These are phyloP conservation scores for Nakaseomyces sp. DNA, from an alignment of 1,139 yeast genomes.

Conservation along the genomic window DNA sequence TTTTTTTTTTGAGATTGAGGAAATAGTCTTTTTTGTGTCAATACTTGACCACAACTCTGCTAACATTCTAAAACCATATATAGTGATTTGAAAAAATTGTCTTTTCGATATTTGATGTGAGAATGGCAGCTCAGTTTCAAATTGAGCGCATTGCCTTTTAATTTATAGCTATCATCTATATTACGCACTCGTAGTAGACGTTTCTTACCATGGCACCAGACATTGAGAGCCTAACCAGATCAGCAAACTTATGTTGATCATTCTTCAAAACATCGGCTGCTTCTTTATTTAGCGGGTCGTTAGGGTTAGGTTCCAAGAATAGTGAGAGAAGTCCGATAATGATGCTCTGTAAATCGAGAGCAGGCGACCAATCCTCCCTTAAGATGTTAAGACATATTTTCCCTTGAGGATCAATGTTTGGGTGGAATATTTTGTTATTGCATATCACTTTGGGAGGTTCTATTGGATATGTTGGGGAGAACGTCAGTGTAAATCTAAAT, in stretches of 20 bases:
- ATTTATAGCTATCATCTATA: background rate
- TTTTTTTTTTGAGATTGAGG: no score
- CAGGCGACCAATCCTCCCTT: constrained; percentile 96
- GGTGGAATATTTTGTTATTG: constrained; percentile 71
- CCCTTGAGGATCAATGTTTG: constrained; percentile 85
- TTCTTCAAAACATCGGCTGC: constrained; percentile 72
- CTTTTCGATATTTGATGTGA: no score
- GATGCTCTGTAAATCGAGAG: constrained; percentile 69
- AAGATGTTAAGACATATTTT: constrained; percentile 85
- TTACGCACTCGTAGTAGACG: constrained; percentile 51
- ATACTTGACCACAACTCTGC: no score
- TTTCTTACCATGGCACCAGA: constrained; percentile 57
- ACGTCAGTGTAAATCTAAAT: constrained; percentile 56
- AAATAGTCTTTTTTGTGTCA: no score
- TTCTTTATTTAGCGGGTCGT: constrained; percentile 83
- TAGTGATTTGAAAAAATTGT: no score
- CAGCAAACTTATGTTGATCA: constrained; percentile 47
- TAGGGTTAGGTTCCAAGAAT: constrained; percentile 83
- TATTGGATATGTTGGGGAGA: constrained; percentile 74
- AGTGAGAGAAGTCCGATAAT: constrained; percentile 79
- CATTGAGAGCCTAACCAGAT: constrained; percentile 59
- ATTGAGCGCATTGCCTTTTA: no score
- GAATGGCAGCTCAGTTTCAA: no score
- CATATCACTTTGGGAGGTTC: constrained; percentile 86
- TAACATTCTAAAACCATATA: no score